These are phyloP conservation scores for Pleurotus ostreatus DNA, from an alignment of 768 basidiomycete species.

Conservation along the genomic window DNA sequence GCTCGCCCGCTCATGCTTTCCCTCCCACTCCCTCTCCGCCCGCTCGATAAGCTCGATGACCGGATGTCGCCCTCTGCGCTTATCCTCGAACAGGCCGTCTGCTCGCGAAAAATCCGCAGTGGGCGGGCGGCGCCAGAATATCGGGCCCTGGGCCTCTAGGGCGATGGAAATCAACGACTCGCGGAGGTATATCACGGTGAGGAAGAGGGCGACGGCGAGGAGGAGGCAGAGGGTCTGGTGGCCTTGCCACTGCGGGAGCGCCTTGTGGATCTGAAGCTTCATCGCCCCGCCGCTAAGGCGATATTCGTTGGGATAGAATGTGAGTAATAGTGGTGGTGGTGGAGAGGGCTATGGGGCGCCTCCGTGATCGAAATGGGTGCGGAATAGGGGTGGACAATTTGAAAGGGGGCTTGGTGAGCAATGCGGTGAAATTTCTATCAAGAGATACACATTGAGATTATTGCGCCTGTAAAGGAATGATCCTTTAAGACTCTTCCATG, in stretches of 20 bases:
- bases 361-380: no score
- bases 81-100: conserved; percentile 39
- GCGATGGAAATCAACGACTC: not conserved
- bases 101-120: conserved; percentile 29
- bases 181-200: not conserved
- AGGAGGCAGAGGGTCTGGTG: not conserved
- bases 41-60: conserved; percentile 72
- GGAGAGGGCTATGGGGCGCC: no score
- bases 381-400: no score
- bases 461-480: no score
- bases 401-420: no score
- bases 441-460: no score
- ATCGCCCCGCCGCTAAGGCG: no score
- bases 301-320: no score
- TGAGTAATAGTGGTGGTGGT: no score
- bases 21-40: conserved; percentile 64
- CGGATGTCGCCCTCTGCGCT: conserved; percentile 54
- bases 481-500: no score
- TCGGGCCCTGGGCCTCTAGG: not conserved
- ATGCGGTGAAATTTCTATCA: no score
- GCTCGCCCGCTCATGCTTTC: conserved; percentile 62
- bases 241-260: not conserved
- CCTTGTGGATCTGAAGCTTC: no score
- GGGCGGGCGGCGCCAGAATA: conserved; percentile 8
- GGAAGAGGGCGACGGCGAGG: not conserved